phyloP scores from a whole-genome alignment of 441 rosid species.

The Bruguiera hainesii region DNA sequence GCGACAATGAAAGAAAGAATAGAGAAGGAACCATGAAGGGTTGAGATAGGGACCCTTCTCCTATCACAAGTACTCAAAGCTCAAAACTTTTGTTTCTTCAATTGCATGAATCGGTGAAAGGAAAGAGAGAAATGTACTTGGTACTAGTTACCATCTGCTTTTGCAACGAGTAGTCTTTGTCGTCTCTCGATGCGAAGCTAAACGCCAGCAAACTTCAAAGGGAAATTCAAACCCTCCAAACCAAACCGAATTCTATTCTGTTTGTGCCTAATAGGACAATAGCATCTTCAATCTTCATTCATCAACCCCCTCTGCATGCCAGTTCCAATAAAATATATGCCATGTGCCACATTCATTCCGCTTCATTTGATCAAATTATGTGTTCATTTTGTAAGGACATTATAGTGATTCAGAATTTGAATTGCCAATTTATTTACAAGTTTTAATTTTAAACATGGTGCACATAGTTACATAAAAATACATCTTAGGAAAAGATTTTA shows the following conservation, averaged over 20 bases:
- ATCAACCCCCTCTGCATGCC: conserved; percentile 21
- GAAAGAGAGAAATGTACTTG: background rate
- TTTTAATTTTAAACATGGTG: no score
- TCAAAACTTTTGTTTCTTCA: background rate
- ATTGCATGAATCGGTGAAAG: background rate
- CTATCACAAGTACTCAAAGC: background rate
- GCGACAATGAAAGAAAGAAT: no score
- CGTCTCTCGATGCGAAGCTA: background rate
- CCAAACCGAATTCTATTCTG: no score
- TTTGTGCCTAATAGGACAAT: conserved; percentile 8
- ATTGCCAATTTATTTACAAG: no score
- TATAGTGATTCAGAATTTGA: no score
- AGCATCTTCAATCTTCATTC: conserved; percentile 7
- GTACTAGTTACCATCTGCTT: background rate
- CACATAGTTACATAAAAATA: no score
- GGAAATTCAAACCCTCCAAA: no score
- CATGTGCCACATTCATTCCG: no score
- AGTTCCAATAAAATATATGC: conserved; percentile 13
- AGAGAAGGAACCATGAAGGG: background rate
- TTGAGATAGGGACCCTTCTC: background rate
- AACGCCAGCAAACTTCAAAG: no score
- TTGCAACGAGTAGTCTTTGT: conserved; percentile 3
- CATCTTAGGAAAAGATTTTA: no score
- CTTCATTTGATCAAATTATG: no score
- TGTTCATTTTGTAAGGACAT: no score